These are phyloP conservation scores for Phytomonas francai DNA, from an alignment of 208 protist species.

Conservation along the genomic window DNA sequence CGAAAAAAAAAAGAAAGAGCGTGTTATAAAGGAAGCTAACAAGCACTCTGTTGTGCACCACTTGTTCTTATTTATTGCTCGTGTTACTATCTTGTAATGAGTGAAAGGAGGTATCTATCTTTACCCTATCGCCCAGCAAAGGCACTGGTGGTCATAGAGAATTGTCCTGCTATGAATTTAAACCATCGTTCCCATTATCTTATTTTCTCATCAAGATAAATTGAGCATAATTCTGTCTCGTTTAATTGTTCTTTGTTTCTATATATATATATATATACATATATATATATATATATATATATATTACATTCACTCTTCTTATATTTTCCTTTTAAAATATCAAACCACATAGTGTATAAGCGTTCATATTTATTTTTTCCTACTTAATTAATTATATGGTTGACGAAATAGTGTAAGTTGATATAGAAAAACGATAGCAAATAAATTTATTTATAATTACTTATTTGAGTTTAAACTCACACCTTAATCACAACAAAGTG, in stretches of 20 bases:
- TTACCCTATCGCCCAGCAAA: neutral
- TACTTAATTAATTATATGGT: slow-evolving; percentile 4
- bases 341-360: neutral
- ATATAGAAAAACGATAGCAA: neutral
- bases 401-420: neutral
- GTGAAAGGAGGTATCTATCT: neutral
- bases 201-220: slow-evolving; percentile 9
- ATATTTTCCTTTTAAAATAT: neutral
- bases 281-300: slow-evolving; percentile 12
- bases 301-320: neutral
- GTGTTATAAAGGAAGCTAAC: no score
- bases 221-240: slow-evolving; percentile 4
- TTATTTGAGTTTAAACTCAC: slow-evolving; percentile 1
- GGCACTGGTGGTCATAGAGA: neutral
- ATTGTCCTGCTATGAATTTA: slow-evolving; percentile 3
- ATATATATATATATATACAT: slow-evolving; percentile 2
- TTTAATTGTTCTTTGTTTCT: neutral
- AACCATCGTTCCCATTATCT: slow-evolving; percentile 11
- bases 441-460: slow-evolving; percentile 4
- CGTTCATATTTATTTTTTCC: slow-evolving; percentile 1
- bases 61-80: neutral
- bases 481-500: neutral
- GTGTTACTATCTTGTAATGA: neutral
- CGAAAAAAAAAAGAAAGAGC: neutral
- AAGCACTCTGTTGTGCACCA: no score